Evolutionary conservation across 202 grass and related monocot genomes (phyloP).

Genomic region (Tripidium arundinaceum): DNA sequence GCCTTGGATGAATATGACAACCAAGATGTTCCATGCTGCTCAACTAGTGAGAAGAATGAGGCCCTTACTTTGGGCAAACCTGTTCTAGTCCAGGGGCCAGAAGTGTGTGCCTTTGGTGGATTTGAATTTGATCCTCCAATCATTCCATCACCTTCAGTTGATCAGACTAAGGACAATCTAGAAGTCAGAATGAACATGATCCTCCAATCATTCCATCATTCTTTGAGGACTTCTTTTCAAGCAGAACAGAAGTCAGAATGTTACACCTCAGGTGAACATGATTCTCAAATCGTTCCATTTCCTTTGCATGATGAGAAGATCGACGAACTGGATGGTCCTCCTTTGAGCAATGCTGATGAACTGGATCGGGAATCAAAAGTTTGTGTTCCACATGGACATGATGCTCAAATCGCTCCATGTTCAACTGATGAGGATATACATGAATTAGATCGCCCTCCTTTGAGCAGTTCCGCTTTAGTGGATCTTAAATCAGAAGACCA

Average conservation of each 20-base stretch:
- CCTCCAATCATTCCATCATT: neutral
- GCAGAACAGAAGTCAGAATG: conserved; percentile 21
- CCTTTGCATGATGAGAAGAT: conserved; percentile 32
- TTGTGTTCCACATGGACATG: conserved; percentile 23
- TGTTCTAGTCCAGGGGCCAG: conserved; percentile 27
- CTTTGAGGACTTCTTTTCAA: conserved; percentile 23
- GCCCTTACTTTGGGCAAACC: conserved; percentile 11
- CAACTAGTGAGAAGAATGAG: neutral
- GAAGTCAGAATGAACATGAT: conserved; percentile 7
- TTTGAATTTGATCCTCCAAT: conserved; percentile 16
- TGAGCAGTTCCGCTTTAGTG: conserved; percentile 22
- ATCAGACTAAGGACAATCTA: neutral
- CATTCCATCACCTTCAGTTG: neutral
- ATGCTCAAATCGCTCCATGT: conserved; percentile 20
- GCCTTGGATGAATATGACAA: neutral
- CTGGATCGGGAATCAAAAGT: conserved; percentile 20
- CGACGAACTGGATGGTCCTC: conserved; percentile 17
- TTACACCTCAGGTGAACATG: conserved; percentile 5
- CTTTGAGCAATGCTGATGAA: conserved; percentile 4
- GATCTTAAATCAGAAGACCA: conserved; percentile 32
- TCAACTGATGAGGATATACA: conserved; percentile 16
- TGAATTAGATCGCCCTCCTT: conserved; percentile 29
- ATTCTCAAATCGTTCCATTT: conserved; percentile 21
- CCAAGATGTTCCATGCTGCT: neutral
- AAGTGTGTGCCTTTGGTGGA: neutral